A percentile compares a stretch with the other conserved stretches of the same genome.
Evolutionary conservation across 345 rosid genomes (phyloP).

Genomic region (Alliaria petiolata): DNA sequence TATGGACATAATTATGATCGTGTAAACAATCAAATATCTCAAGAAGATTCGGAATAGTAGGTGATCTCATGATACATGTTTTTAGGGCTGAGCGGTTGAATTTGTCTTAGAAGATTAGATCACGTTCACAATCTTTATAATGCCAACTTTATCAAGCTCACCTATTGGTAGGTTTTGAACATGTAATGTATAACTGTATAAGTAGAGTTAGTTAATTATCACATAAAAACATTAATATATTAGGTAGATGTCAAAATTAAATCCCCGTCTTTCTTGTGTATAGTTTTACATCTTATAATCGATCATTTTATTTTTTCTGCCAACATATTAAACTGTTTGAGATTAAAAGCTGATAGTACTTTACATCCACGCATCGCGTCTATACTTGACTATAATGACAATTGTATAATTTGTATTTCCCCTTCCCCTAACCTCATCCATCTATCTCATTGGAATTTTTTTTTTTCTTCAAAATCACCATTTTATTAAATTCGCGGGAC

Average conservation of each 20-base stretch:
- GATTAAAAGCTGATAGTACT: not conserved
- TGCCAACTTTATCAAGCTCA: conserved; percentile 14
- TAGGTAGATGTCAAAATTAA: not conserved
- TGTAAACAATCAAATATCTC: conserved; percentile 13
- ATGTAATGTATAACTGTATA: too few species aligned
- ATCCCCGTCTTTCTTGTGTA: not conserved
- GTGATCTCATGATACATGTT: conserved; percentile 26
- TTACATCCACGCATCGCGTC: not conserved
- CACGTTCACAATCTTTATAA: conserved; percentile 21
- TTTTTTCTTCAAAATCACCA: too few species aligned
- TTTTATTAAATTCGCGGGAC: too few species aligned
- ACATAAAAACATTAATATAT: not conserved
- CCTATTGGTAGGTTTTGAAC: not conserved
- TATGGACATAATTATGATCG: conserved; percentile 15
- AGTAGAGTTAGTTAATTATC: not conserved
- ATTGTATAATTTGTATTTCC: too few species aligned
- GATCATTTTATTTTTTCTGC: not conserved
- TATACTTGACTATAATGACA: not conserved
- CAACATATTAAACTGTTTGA: not conserved
- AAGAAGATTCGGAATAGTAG: conserved; percentile 23
- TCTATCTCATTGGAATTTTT: not conserved
- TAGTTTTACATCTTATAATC: not conserved
- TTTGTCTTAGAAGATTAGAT: conserved; percentile 11
- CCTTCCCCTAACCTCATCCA: not conserved
- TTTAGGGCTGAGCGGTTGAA: conserved; percentile 2